Conservation (phyloP, 805 yeast genomes). For the Sungouiozyma ichnusensis region DNA sequence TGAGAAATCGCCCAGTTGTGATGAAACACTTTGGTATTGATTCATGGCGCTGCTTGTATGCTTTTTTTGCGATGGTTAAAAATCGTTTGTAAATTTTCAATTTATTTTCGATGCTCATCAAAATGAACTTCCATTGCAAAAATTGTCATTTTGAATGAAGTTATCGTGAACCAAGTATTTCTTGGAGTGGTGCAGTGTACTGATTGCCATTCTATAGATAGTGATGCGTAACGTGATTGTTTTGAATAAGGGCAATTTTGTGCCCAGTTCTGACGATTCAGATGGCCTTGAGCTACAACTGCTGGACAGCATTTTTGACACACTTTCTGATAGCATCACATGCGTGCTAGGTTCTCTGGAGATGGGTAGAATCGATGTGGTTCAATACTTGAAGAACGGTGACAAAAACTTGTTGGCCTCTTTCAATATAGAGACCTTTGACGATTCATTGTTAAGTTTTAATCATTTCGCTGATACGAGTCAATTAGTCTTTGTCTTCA, state of each 20-base stretch:
- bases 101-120: background rate
- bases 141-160: too few relatives aligned
- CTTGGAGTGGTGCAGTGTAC: background rate
- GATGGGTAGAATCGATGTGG: constrained; percentile 57
- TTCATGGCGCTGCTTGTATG: background rate
- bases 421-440: constrained; percentile 37
- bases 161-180: too few relatives aligned
- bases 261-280: constrained; percentile 13
- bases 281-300: constrained; percentile 10
- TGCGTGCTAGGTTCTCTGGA: constrained; percentile 49
- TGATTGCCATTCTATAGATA: background rate
- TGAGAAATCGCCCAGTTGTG: background rate
- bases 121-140: too few relatives aligned
- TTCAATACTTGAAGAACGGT: constrained; percentile 61
- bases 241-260: constrained; percentile 24
- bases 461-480: constrained; percentile 60
- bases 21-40: background rate
- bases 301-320: constrained; percentile 45
- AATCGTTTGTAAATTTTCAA: background rate
- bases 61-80: background rate
- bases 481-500: constrained; percentile 55
- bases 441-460: constrained; percentile 42
- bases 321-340: constrained; percentile 62
- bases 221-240: constrained; percentile 29
- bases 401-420: constrained; percentile 47